Base-by-base conservation (phyloP, 208 protist species). In the Trichomonas tenax region DNA sequence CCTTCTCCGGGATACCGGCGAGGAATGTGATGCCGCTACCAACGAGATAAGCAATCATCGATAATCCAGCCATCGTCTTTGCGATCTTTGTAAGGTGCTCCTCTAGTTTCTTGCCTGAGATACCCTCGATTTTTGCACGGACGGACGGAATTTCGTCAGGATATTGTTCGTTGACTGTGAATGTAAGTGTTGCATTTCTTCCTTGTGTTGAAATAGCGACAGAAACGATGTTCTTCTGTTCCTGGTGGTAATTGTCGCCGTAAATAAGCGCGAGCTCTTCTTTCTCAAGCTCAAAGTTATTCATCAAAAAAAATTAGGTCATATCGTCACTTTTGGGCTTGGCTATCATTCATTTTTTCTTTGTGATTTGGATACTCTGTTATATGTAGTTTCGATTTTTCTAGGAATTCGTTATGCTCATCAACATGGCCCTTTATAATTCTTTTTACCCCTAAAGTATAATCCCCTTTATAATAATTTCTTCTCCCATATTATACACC, bases 41-140 rank as follows among this genome's bases (percentile, higher is more conserved):
- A 38, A 93, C 34, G 15, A 93, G 45, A 93, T 93, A 93, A 49
- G 44, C 86, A 31, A 93, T 93, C 86, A 93, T 93, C n/a, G 86
- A 44, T 51, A 93, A 38, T 34, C 86, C 86, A 93, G 45, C 14
- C 86, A 93, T 93, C 51, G 86, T 93, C 9, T 51, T 23, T 51
- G 86, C 86, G 21, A 44, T 41, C 31, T 48, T 58, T 38, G 40
- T 93, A 34, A 93, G 44, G 21, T 40, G n/a, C 17, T 34, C 31
- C 51, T 93, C 86, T 2, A 93, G 44, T 6, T 51, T 17, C 10
- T 34, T 38, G 38, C 86, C 86, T 38, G 86, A 93, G n/a, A 93
- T 93, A 21, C 86, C 86, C 46, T 51, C 86, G 17, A 93, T 34
- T 93, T 93, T 44, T 51, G 86, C 86, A 36, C 31, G 23, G 26